phyloP scores from a whole-genome alignment of 345 rosid genomes.

The Populus euphratica region DNA sequence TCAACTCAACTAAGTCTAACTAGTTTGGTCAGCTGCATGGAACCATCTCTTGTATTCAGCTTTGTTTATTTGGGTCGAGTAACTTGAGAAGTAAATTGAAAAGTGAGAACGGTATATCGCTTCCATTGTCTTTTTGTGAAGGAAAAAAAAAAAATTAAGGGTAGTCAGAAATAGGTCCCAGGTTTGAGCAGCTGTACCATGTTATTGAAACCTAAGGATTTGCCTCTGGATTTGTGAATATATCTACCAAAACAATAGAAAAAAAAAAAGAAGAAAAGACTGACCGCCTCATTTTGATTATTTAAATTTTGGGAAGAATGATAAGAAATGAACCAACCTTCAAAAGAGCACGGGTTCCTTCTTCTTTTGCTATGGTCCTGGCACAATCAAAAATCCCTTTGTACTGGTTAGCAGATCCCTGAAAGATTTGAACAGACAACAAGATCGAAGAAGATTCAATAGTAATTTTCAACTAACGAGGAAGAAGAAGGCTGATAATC shows the following conservation, averaged over 20 bases:
- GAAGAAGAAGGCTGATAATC: background rate
- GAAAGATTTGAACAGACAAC: background rate
- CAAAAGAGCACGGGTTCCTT: slow-evolving; percentile 82
- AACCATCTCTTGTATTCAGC: background rate
- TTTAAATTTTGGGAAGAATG: background rate
- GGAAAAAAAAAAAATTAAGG: too few relatives aligned
- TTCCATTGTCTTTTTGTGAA: background rate
- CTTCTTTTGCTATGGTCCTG: slow-evolving; percentile 71
- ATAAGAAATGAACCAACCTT: slow-evolving; percentile 46
- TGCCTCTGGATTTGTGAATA: background rate
- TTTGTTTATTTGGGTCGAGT: background rate
- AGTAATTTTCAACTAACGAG: background rate
- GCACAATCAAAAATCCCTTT: slow-evolving; percentile 85
- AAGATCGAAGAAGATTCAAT: background rate
- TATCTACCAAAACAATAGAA: background rate
- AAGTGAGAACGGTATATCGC: background rate
- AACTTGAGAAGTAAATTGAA: background rate
- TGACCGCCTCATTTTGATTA: background rate
- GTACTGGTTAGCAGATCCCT: slow-evolving; percentile 85
- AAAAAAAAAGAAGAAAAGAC: background rate
- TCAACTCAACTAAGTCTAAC: too few relatives aligned
- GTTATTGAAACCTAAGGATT: background rate
- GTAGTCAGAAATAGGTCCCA: too few relatives aligned
- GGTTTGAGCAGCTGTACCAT: background rate
- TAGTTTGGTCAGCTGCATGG: too few relatives aligned